phyloP scores from a whole-genome alignment of 2,329 filamentous ascomycete genomes.

The Torrubiella hemipterigena region DNA sequence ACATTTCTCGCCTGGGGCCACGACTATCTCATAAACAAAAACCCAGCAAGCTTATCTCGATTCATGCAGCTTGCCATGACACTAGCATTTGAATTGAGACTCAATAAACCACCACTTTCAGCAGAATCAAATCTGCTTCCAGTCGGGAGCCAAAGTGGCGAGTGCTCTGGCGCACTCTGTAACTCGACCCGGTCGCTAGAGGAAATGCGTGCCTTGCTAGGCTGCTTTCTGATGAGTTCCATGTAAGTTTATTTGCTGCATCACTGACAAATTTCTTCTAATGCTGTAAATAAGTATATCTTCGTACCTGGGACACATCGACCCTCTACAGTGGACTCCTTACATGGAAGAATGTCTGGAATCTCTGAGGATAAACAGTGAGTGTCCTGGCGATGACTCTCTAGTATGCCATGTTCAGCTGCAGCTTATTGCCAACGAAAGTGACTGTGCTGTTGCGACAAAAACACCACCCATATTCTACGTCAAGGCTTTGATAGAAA shows the following conservation, averaged over 20 bases:
- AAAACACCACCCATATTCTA: slow-evolving; percentile 1
- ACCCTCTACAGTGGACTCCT: slow-evolving; percentile 1
- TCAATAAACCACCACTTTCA: not conserved
- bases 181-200: not conserved
- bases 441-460: not conserved
- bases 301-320: slow-evolving; percentile 1
- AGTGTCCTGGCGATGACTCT: not conserved
- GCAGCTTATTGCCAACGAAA: not conserved
- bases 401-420: not conserved
- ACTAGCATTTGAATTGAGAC: not conserved
- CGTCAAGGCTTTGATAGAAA: not conserved
- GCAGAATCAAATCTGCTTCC: slow-evolving; percentile 1
- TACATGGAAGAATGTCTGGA: not conserved
- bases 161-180: not conserved
- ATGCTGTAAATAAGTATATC: not conserved
- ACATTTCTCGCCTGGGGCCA: slow-evolving; percentile 1
- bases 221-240: slow-evolving; percentile 1
- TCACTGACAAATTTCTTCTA: too few relatives aligned
- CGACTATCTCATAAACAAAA: not conserved
- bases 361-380: not conserved
- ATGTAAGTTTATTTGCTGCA: slow-evolving; percentile 1
- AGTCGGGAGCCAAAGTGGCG: not conserved
- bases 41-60: not conserved
- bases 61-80: not conserved
- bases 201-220: slow-evolving; percentile 1